Evolutionary conservation across 2,329 filamentous ascomycete species (phyloP), one percentile per base, ranked within the genome.

Genomic region (Penicillium sp.): DNA sequence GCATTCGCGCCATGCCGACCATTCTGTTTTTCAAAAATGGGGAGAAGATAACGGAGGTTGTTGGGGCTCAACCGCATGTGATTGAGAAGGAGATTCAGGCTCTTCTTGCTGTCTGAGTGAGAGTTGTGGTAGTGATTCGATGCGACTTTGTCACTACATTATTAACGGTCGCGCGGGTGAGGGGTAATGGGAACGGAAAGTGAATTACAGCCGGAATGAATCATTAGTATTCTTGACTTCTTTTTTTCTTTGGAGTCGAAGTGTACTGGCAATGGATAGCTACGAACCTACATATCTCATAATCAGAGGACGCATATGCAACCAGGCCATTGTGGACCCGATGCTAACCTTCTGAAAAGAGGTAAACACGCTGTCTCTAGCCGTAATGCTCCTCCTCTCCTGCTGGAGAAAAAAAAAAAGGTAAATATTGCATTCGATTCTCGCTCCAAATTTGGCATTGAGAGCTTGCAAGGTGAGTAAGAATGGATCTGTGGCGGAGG

Each of bases 1-100:
- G 59, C 2, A 51, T 65, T 22, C 49, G 58, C 2, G 62, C 60
- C 5, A 65, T 65, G 60, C 65, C 65, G 10, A 65, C 65, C 0
- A 52, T 65, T 33, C 30, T 60, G 25, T 55, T 62, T n/a, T 66
- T 66, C 38, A 57, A 60, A 19, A 49, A 38, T 14, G 62, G 63
- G 6, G 52, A 63, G 45, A 66, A 65, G 30, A 26, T 63, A 11
- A 57, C 38, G 2, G 60, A 66, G 30, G 43, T 65, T 35, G 56
- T 62, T 5, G 65, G 65, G 1, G 60, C 58, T 13, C 42, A 63
- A 30, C 33, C 51, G 10, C 14, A 14, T 10, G 33, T 38, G 25
- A 54, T 66, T 25, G 54, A 58, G 46, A 16, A 11, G 1, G 26
- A 6, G 1, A 52, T 65, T 33, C 38, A 59, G 28, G 33, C 26